Conservation (phyloP, 257 asterid genomes). For the Nicotiana noctiflora region DNA sequence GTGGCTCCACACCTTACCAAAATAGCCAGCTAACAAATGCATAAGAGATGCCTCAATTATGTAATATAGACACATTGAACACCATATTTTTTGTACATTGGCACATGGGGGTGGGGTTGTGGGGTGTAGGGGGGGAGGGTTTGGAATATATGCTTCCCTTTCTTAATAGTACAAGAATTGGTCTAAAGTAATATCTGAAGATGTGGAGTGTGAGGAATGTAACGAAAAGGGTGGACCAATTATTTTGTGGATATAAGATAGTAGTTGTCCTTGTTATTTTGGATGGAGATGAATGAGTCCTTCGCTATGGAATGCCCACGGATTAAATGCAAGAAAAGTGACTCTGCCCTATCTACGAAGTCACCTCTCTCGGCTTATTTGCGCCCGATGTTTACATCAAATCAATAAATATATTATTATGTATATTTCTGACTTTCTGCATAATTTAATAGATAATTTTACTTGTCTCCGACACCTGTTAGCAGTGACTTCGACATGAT, state of each 20-base stretch:
- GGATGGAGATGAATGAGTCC: constrained; percentile 21
- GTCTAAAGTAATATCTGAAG: constrained; percentile 25
- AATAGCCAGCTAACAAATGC: background rate
- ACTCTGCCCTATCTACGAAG: background rate
- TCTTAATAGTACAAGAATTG: constrained; percentile 15
- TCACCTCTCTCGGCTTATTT: too few species aligned
- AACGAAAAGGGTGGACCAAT: constrained; percentile 26
- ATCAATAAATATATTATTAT: too few species aligned
- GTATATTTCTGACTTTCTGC: too few species aligned
- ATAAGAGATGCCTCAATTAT: background rate
- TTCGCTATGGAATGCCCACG: constrained; percentile 30
- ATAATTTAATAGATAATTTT: too few species aligned
- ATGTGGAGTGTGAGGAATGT: constrained; percentile 19
- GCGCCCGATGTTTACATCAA: too few species aligned
- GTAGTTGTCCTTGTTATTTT: constrained; percentile 15
- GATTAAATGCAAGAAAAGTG: constrained; percentile 29
- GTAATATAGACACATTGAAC: background rate
- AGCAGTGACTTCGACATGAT: too few species aligned
- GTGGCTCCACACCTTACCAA: too few species aligned
- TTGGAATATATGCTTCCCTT: background rate
- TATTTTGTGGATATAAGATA: background rate
- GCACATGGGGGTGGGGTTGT: constrained; percentile 6
- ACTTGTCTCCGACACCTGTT: too few species aligned
- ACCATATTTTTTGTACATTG: constrained; percentile 3
- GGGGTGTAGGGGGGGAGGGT: background rate